A percentile compares a stretch with the other conserved stretches of the same genome.
Conservation (phyloP, 768 basidiomycete genomes). For the Austroboletus eburneus region DNA sequence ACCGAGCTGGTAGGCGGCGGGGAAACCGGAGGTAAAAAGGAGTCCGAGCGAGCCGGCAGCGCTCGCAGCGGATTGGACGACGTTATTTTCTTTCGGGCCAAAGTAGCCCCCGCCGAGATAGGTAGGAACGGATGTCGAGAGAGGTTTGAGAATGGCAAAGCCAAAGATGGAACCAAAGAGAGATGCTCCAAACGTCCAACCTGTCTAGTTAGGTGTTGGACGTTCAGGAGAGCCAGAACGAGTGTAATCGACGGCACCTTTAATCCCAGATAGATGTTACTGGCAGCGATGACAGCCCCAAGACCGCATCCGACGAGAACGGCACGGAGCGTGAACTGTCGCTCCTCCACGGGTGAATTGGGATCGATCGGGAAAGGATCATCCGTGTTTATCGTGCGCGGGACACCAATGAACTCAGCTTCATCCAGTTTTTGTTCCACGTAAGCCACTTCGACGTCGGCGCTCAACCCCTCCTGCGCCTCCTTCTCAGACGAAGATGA, state of each 20-base stretch:
- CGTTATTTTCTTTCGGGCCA: conserved; percentile 57
- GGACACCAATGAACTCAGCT: neutral
- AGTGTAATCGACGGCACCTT: conserved; percentile 31
- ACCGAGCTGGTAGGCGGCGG: conserved; percentile 55
- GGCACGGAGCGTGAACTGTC: conserved; percentile 51
- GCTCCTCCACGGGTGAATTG: conserved; percentile 36
- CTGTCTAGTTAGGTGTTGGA: conserved; percentile 35
- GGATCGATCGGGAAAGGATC: conserved; percentile 54
- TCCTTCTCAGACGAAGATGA: neutral
- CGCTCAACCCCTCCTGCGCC: neutral
- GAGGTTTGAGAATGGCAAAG: conserved; percentile 55
- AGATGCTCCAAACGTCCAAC: conserved; percentile 62
- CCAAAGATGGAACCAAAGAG: conserved; percentile 42
- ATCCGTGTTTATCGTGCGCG: conserved; percentile 19
- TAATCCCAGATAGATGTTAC: conserved; percentile 63
- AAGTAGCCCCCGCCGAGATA: conserved; percentile 50
- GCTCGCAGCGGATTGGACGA: conserved; percentile 19
- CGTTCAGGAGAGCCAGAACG: neutral
- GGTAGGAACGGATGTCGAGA: conserved; percentile 45
- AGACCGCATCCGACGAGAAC: conserved; percentile 48
- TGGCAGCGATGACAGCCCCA: conserved; percentile 54
- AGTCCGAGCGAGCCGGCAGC: conserved; percentile 57
- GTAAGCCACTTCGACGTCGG: conserved; percentile 1
- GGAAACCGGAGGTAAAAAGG: conserved; percentile 56
- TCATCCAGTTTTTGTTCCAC: neutral